phyloP scores from a whole-genome alignment of 305 asterid genomes.

The Fraxinus nigra region DNA sequence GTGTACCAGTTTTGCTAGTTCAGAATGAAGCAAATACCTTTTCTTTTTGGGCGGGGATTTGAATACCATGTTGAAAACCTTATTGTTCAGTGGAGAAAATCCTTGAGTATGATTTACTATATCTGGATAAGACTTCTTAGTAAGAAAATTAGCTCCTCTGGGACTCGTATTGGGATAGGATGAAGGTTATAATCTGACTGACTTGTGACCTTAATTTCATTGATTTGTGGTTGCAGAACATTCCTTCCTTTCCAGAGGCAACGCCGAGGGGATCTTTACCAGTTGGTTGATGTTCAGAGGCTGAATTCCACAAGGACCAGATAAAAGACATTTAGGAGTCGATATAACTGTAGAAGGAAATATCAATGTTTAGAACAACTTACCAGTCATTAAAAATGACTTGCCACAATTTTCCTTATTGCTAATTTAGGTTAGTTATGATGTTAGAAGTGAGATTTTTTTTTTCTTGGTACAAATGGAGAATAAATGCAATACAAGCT shows the following conservation, averaged over 20 bases:
- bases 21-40: background rate
- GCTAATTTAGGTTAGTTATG: background rate
- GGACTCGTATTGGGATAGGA: background rate
- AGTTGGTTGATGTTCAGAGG: constrained; percentile 80
- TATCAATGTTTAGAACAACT: background rate
- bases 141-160: background rate
- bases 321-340: background rate
- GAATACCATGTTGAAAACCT: background rate
- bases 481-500: background rate
- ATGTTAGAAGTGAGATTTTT: background rate
- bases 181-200: background rate
- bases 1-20: background rate
- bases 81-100: background rate
- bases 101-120: background rate
- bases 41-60: background rate
- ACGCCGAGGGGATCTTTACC: constrained; percentile 90
- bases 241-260: constrained; percentile 85
- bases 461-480: background rate
- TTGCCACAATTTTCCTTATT: background rate
- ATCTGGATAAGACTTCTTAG: background rate
- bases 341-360: constrained; percentile 10
- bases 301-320: constrained; percentile 25
- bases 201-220: background rate
- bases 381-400: background rate
- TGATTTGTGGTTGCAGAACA: constrained; percentile 41